phyloP scores from a whole-genome alignment of 1,284 basidiomycete species.

The Puccinia horiana region DNA sequence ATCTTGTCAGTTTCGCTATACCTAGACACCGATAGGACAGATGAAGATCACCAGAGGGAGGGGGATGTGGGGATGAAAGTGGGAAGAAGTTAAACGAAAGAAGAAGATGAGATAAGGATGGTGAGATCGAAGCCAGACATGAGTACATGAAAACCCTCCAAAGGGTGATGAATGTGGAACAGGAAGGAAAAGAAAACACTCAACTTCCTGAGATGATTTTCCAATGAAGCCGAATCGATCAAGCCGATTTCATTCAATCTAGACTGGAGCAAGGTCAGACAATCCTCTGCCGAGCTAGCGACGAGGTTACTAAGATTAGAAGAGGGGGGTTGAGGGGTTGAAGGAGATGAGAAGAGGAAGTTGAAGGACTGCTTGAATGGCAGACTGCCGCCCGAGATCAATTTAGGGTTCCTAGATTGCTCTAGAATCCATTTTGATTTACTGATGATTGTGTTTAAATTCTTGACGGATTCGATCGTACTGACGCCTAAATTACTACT shows the following conservation, averaged over 20 bases:
- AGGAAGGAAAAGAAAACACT: not conserved
- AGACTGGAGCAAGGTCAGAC: conserved; percentile 52
- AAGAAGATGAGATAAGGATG: not conserved
- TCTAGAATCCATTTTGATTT: conserved; percentile 53
- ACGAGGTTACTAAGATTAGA: not conserved
- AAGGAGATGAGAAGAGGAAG: not conserved
- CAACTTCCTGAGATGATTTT: conserved; percentile 50
- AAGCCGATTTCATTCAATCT: conserved; percentile 53
- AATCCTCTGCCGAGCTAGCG: conserved; percentile 52
- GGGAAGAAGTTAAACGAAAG: not conserved
- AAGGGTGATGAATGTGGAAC: not conserved
- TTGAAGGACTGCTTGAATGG: conserved; percentile 12
- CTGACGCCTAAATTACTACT: conserved; percentile 49
- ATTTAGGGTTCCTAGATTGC: conserved; percentile 16
- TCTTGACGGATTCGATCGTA: conserved; percentile 54
- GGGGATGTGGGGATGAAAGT: not conserved
- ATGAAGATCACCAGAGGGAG: not conserved
- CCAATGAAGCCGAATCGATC: conserved; percentile 54
- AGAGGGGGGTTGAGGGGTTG: not conserved
- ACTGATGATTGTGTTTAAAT: conserved; percentile 52
- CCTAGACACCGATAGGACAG: not conserved
- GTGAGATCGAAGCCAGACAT: not conserved
- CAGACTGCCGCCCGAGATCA: not conserved
- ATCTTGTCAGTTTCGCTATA: conserved; percentile 37
- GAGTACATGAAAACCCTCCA: not conserved